Evolutionary conservation across 176 grass and related monocot species (phyloP), one percentile per base, ranked within the genome.

Genomic region (Phoenix roebelenii): DNA sequence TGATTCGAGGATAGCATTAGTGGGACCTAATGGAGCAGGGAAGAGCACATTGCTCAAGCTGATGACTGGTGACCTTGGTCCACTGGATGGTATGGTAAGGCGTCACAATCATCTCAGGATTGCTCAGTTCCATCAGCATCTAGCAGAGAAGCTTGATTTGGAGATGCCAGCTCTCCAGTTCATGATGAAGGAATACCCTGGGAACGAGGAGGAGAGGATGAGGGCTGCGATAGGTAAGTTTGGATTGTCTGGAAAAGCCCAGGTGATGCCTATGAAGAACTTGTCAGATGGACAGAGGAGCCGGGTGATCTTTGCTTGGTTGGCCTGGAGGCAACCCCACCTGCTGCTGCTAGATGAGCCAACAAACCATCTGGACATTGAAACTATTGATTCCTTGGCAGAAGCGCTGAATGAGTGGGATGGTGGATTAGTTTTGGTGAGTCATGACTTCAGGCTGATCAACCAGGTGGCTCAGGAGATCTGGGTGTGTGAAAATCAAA

Each of bases 91-190:
- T 9, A 61, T 61, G 73, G 62, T 76, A 5, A 58, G 65, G 24
- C 57, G 69, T 23, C 69, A 72, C 49, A 72, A 72, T 52, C 69
- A 72, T 49, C 58, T 72, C 5, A 76, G 73, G 54, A 76, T 76
- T 23, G 73, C 57, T 3, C 73, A 61, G 49, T 76, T 61, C 50
- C 55, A 59, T 20, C 73, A 76, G 54, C 73, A 76, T 68, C 35
- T 76, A 5, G 73, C 69, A 0, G 69, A 72, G 23, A 72, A 72
- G 25, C 69, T 76, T 19, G 73, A 76, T 39, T 18, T 76, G 0
- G 69, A 72, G 39, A 53, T 72, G 57, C 14, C 69, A 4, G 69
- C 69, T 0, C 58, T 72, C n/a, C 69, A 22, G 48, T 72, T 30
- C 58, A 72, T 72, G 69, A 72, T 61, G 48, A 72, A 16, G 35